A percentile compares a stretch with the other conserved stretches of the same genome.
These are phyloP conservation scores for Dryas integrifolia DNA, from an alignment of 331 rosid species.

Conservation along the genomic window DNA sequence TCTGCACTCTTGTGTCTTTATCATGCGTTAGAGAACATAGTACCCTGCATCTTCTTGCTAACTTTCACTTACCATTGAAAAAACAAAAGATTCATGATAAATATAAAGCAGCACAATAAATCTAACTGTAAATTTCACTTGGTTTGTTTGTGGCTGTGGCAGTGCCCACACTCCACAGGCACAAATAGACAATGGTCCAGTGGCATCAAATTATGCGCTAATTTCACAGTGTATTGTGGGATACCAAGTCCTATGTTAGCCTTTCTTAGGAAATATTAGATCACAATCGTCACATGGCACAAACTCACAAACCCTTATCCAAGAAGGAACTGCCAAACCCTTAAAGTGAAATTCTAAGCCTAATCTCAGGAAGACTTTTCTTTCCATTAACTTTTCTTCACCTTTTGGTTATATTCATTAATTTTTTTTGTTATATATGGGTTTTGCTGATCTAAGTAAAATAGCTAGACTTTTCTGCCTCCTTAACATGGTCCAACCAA, in stretches of 20 bases:
- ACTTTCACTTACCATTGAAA: slow-evolving; percentile 2
- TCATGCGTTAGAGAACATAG: slow-evolving; percentile 1
- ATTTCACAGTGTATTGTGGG: not conserved
- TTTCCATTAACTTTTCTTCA: slow-evolving; percentile 13
- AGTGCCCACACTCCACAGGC: not conserved
- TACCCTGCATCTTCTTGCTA: slow-evolving; percentile 1
- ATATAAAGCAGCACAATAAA: not conserved
- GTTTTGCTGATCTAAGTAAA: slow-evolving; percentile 32
- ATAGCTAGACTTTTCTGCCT: slow-evolving; percentile 17
- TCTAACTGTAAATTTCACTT: not conserved
- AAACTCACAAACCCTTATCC: slow-evolving; percentile 11
- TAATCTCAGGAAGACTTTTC: slow-evolving; percentile 10
- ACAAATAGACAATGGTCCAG: not conserved
- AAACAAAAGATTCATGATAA: not conserved
- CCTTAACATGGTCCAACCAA: slow-evolving; percentile 20
- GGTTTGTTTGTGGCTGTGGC: not conserved
- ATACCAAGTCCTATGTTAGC: not conserved
- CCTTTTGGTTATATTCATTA: slow-evolving; percentile 2
- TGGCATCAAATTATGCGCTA: not conserved
- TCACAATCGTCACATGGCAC: slow-evolving; percentile 5
- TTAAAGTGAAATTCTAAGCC: slow-evolving; percentile 8
- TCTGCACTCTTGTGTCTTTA: not conserved
- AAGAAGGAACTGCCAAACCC: slow-evolving; percentile 19
- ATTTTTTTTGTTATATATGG: slow-evolving; percentile 21
- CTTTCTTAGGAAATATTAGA: not conserved